Conservation (phyloP, 176 grass and related monocot species). For the Juncus effusus region DNA sequence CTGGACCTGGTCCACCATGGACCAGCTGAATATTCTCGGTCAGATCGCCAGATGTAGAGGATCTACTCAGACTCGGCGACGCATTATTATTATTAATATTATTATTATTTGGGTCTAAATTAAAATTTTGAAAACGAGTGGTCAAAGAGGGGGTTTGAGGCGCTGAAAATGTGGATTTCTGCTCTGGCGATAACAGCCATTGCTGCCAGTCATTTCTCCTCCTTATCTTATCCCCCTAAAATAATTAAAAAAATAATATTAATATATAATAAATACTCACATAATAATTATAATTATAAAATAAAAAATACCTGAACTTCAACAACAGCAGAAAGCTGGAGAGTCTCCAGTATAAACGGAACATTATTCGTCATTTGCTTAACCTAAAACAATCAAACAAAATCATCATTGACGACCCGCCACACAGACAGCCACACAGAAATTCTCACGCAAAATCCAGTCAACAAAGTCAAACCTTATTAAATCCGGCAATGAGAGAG, state of each 20-base stretch:
- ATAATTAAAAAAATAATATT: slow-evolving; percentile 6
- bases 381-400: slow-evolving; percentile 47
- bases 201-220: slow-evolving; percentile 61
- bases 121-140: slow-evolving; percentile 47
- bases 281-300: background rate
- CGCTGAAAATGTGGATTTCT: slow-evolving; percentile 33
- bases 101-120: slow-evolving; percentile 46
- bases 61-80: slow-evolving; percentile 47
- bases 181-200: slow-evolving; percentile 59
- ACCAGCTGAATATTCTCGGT: slow-evolving; percentile 42
- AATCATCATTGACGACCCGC: background rate
- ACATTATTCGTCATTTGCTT: slow-evolving; percentile 47
- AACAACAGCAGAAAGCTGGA: slow-evolving; percentile 47
- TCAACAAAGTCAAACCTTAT: slow-evolving; percentile 25
- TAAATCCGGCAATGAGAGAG: slow-evolving; percentile 73
- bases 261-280: background rate
- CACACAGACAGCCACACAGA: background rate
- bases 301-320: slow-evolving; percentile 71
- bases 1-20: slow-evolving; percentile 35
- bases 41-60: slow-evolving; percentile 47
- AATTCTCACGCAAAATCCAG: slow-evolving; percentile 3
- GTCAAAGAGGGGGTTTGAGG: slow-evolving; percentile 39
- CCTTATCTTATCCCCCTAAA: slow-evolving; percentile 74
- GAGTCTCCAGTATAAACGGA: slow-evolving; percentile 65
- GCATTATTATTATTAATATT: slow-evolving; percentile 35